These are phyloP conservation scores for Hymenoscyphus repandus DNA, from an alignment of 2,329 filamentous ascomycete genomes.

Conservation along the genomic window DNA sequence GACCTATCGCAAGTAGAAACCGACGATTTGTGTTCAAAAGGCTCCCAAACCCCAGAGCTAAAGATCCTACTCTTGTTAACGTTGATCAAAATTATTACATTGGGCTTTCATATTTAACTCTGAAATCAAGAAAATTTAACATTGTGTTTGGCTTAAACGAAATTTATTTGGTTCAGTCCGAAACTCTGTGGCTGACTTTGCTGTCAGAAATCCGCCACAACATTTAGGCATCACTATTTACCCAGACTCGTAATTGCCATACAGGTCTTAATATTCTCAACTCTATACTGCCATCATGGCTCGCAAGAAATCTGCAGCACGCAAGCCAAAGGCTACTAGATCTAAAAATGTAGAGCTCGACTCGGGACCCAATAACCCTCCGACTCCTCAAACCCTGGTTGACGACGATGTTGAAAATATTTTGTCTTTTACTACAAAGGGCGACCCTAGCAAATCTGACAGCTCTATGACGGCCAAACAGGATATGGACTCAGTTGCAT, in stretches of 20 bases:
- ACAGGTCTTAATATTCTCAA: slow-evolving; percentile 1
- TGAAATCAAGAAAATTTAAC: not conserved
- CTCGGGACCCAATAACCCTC: not conserved
- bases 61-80: too few species aligned
- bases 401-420: too few species aligned
- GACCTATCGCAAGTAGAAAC: too few species aligned
- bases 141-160: not conserved
- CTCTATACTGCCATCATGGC: slow-evolving; percentile 4
- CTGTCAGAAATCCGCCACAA: not conserved
- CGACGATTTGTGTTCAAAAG: too few species aligned
- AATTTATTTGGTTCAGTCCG: not conserved
- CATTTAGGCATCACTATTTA: slow-evolving; percentile 1
- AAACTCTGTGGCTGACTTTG: not conserved
- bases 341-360: slow-evolving; percentile 1
- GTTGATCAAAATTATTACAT: too few species aligned
- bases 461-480: slow-evolving; percentile 1
- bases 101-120: too few species aligned
- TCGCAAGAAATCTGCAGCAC: slow-evolving; percentile 5
- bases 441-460: too few species aligned
- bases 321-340: slow-evolving; percentile 4
- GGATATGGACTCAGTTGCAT: slow-evolving; percentile 2
- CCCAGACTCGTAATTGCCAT: slow-evolving; percentile 1
- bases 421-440: too few species aligned
- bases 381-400: too few species aligned
- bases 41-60: too few species aligned